These are phyloP conservation scores for Salix arbutifolia DNA, from an alignment of 345 rosid species.

Conservation along the genomic window DNA sequence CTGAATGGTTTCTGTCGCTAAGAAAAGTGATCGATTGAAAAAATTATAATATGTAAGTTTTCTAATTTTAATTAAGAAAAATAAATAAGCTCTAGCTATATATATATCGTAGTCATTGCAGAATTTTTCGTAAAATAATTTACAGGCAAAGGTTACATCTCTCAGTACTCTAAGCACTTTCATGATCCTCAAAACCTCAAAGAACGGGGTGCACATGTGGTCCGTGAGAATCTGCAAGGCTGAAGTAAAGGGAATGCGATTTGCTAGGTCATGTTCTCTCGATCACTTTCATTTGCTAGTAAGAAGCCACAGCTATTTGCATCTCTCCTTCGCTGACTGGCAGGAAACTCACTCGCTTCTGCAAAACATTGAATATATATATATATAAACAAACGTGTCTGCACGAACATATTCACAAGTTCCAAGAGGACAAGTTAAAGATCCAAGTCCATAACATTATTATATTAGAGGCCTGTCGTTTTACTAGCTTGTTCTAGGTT, in stretches of 20 bases:
- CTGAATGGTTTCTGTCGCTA: not conserved
- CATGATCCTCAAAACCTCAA: constrained; percentile 1
- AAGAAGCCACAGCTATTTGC: constrained; percentile 65
- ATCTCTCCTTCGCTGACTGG: constrained; percentile 53
- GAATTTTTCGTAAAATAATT: not conserved
- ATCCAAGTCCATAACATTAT: not conserved
- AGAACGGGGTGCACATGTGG: not conserved
- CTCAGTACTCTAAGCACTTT: constrained; percentile 9
- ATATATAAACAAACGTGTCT: not conserved
- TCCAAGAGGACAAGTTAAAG: not conserved
- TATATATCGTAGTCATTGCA: not conserved
- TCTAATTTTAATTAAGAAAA: not conserved
- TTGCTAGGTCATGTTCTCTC: not conserved
- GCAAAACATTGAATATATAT: constrained; percentile 18
- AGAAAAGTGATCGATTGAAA: not conserved
- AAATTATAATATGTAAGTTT: not conserved
- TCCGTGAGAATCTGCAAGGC: constrained; percentile 6
- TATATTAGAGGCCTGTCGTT: not conserved
- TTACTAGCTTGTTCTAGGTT: not conserved
- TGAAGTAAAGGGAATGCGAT: constrained; percentile 1
- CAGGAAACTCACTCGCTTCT: constrained; percentile 86
- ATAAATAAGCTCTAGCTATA: not conserved
- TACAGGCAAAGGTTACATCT: not conserved
- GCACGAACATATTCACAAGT: not conserved
- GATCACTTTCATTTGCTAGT: not conserved